These are phyloP conservation scores for Elasticomyces elasticus DNA, from an alignment of 495 filamentous ascomycete genomes.

Conservation along the genomic window DNA sequence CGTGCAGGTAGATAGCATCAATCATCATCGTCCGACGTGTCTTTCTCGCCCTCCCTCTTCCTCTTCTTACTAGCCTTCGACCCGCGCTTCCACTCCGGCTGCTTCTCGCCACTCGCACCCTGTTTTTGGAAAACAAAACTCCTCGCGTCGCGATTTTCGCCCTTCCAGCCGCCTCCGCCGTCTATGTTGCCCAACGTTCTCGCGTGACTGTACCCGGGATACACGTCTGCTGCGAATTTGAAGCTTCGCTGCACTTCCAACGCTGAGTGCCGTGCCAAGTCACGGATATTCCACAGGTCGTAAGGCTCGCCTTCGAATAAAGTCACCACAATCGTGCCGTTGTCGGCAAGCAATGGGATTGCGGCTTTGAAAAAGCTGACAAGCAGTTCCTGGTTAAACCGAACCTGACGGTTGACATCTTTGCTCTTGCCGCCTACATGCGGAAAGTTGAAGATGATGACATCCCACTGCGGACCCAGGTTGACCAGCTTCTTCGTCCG, in stretches of 20 bases:
- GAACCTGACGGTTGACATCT: constrained; percentile 89
- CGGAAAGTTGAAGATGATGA: constrained; percentile 90
- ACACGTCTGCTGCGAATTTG: constrained; percentile 59
- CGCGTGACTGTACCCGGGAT: constrained; percentile 80
- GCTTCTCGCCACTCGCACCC: neutral
- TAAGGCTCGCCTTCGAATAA: constrained; percentile 91
- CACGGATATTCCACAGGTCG: constrained; percentile 85
- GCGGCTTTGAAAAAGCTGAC: constrained; percentile 62
- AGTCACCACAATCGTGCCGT: constrained; percentile 69
- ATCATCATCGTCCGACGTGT: constrained; percentile 5
- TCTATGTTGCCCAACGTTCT: constrained; percentile 73
- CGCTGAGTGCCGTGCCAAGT: constrained; percentile 70
- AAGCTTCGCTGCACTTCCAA: constrained; percentile 69
- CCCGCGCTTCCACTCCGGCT: neutral
- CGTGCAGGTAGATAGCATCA: too few species aligned
- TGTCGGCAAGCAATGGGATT: constrained; percentile 38
- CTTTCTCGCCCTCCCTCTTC: neutral
- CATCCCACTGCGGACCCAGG: constrained; percentile 46
- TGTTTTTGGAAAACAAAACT: constrained; percentile 29
- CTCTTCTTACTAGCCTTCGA: constrained; percentile 3
- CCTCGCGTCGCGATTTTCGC: constrained; percentile 43
- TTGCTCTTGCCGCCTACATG: constrained; percentile 85
- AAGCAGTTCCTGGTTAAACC: constrained; percentile 81
- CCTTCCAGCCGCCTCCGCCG: constrained; percentile 35
- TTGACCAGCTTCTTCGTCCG: constrained; percentile 29